Evolutionary conservation across 1,284 basidiomycete genomes (phyloP), one percentile per base, ranked within the genome.

Genomic region (Cryptococcus hybrid): DNA sequence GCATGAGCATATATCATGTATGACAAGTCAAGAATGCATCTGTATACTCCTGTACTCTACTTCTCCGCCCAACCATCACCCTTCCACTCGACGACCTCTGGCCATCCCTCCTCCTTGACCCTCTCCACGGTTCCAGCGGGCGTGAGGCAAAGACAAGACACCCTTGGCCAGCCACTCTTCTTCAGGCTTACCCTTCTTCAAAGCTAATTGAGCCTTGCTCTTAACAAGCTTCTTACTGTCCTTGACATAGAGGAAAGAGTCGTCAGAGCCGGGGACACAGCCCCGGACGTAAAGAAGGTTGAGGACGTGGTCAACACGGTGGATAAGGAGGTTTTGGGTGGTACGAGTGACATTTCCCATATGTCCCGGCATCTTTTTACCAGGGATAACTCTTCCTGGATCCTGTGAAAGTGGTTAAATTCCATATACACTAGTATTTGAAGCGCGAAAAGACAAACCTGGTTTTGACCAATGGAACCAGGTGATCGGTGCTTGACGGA

Each of bases 361-460:
- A 48, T 88, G 87, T 48, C 95, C 96, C 7, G 95, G 87, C 95
- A 98, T 99, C 82, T 97, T 98, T 80, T 94, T 97, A 45, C 95
- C 95, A 13, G 94, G 94, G 81, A 90, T 92, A 12, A 97, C 84
- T 73, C 93, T 86, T 53, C 93, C 94, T 40, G 94, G 94, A 71
- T 96, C 92, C 90, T 94, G 66, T 11, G 7, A 24, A 61, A 37
- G 18, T 40, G 11, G 15, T 5, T 9, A 34, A 1, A 36, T 37
- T 47, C 48, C 48, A 49, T 47, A 24, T 15, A 35, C 30, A 30
- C 2, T 3, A 30, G 3, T 30, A 30, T 30, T 30, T 15, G 40
- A 38, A 46, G 36, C 24, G 12, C n/a, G n/a, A 36, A 50, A 47
- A 34, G 24, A 76, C 81, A 59, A 64, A 92, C 92, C 82, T 96